Percentiles rank a stretch among this genome's conserved stretches.
These are phyloP conservation scores for Solanum acaule DNA, from an alignment of 257 asterid genomes.

Conservation along the genomic window DNA sequence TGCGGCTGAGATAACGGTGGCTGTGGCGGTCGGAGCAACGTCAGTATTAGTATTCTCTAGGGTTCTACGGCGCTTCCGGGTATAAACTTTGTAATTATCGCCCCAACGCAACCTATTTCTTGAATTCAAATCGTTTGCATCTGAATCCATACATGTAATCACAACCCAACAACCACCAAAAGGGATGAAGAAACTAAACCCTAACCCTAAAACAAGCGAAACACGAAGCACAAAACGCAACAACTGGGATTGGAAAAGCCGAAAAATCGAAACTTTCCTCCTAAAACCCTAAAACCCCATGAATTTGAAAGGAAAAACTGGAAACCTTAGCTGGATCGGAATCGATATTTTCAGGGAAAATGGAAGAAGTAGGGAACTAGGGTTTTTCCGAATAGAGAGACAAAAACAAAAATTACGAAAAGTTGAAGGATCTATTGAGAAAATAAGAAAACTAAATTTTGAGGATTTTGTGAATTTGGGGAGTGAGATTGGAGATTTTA, in stretches of 20 bases:
- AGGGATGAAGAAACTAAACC: neutral
- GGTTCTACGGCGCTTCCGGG: constrained; percentile 16
- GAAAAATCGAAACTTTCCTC: constrained; percentile 4
- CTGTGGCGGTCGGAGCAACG: neutral
- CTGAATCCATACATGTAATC: constrained; percentile 39
- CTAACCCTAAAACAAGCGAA: constrained; percentile 6
- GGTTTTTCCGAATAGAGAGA: neutral
- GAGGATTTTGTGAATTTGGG: neutral
- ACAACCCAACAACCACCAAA: neutral
- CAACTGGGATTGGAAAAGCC: neutral
- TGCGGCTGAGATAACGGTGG: neutral
- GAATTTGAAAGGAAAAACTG: neutral
- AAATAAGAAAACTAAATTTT: neutral
- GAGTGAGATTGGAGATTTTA: neutral
- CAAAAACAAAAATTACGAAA: neutral
- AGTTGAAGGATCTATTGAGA: neutral
- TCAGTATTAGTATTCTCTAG: neutral
- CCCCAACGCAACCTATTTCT: constrained; percentile 15
- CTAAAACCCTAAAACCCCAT: neutral
- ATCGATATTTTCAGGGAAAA: neutral
- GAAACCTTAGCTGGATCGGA: neutral
- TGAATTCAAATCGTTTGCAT: constrained; percentile 10
- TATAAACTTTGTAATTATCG: constrained; percentile 19
- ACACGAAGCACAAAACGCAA: neutral
- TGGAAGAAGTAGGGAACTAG: neutral